Evolutionary conservation across 176 grass and related monocot species (phyloP).

Genomic region (Hordeum marinum): DNA sequence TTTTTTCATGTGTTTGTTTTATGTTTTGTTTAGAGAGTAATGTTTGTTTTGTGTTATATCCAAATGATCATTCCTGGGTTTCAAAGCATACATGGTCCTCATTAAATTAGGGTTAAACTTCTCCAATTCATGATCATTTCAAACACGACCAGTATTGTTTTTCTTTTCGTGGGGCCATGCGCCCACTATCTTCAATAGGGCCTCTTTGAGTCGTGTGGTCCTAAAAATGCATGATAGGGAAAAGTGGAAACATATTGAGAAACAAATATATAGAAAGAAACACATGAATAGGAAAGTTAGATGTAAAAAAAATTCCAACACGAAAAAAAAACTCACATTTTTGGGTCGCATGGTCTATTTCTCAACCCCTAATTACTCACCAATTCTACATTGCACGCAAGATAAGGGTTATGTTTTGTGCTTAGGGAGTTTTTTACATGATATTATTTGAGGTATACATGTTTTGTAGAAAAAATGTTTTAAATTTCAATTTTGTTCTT

Average conservation of each 20-base stretch:
- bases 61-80: not conserved
- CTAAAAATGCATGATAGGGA: not conserved
- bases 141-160: not conserved
- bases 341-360: not conserved
- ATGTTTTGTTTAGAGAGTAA: too few species aligned
- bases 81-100: not conserved
- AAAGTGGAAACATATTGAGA: not conserved
- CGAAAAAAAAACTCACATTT: not conserved
- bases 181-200: not conserved
- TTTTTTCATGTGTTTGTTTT: too few species aligned
- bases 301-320: not conserved
- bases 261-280: not conserved
- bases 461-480: not conserved
- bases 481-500: not conserved
- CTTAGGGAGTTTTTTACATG: not conserved
- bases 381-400: not conserved
- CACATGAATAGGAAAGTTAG: not conserved
- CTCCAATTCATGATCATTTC: not conserved
- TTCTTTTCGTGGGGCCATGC: not conserved
- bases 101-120: not conserved
- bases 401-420: not conserved
- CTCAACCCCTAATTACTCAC: not conserved
- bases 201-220: not conserved
- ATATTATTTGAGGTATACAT: not conserved
- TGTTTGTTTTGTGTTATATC: not conserved